phyloP scores from a whole-genome alignment of 75 land plant species.

The Larix kaempferi region DNA sequence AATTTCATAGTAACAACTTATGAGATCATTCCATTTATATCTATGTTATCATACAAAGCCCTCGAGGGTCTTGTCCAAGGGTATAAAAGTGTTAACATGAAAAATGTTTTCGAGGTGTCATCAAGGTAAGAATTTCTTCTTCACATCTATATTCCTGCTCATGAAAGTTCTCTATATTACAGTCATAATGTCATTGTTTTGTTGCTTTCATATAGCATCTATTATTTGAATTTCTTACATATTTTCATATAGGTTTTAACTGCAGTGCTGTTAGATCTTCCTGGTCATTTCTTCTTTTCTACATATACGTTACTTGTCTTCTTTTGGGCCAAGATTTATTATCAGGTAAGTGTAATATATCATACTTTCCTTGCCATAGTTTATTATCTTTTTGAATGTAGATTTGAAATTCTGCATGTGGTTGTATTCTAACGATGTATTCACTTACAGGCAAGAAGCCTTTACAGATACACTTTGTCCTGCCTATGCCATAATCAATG shows the following conservation, averaged over 20 bases:
- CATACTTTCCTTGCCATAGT: neutral
- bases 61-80: too few relatives aligned
- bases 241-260: constrained; percentile 49
- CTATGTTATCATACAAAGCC: too few relatives aligned
- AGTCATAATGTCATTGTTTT: neutral
- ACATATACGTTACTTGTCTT: constrained; percentile 93
- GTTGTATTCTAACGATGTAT: neutral
- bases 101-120: too few relatives aligned
- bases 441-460: constrained; percentile 72
- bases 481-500: constrained; percentile 56
- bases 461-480: constrained; percentile 81
- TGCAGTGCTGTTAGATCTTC: constrained; percentile 65
- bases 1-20: too few relatives aligned
- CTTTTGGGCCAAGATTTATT: constrained; percentile 98
- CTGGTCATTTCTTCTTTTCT: constrained; percentile 85
- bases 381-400: neutral
- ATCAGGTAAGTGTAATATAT: constrained; percentile 48
- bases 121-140: neutral
- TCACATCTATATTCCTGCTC: neutral
- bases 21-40: too few relatives aligned
- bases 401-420: neutral
- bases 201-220: neutral
- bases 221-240: neutral
- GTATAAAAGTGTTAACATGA: too few relatives aligned
- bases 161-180: neutral